Evolutionary conservation across 2,329 filamentous ascomycete genomes (phyloP).

Genomic region (Orbilia quercus): DNA sequence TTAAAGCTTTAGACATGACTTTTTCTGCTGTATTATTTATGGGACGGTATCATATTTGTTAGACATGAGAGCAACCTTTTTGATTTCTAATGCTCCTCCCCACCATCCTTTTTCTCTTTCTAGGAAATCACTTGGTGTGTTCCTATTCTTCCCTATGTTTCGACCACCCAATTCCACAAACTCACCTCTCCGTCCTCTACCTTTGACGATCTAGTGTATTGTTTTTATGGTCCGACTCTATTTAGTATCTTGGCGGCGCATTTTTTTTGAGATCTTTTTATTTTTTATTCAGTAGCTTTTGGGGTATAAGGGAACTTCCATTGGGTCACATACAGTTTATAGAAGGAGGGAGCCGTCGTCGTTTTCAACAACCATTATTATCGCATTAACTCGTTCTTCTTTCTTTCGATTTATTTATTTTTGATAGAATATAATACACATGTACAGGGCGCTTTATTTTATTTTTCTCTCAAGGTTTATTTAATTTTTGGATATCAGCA

Average conservation of each 20-base stretch:
- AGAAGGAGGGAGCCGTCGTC: slow-evolving; percentile 45
- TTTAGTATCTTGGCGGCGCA: slow-evolving; percentile 7
- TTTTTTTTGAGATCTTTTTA: slow-evolving; percentile 12
- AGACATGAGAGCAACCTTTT: slow-evolving; percentile 11
- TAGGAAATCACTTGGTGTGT: background rate
- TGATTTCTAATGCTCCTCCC: background rate
- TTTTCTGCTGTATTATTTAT: slow-evolving; percentile 34
- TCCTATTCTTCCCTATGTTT: slow-evolving; percentile 2
- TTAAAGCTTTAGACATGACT: slow-evolving; percentile 4
- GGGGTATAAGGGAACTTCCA: slow-evolving; percentile 25
- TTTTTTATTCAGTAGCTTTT: slow-evolving; percentile 23
- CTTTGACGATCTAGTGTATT: too few species aligned
- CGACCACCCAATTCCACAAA: slow-evolving; percentile 15
- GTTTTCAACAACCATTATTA: slow-evolving; percentile 14
- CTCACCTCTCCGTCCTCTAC: background rate
- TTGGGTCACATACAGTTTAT: slow-evolving; percentile 45
- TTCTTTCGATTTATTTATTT: background rate
- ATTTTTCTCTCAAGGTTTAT: too few species aligned
- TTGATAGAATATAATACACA: slow-evolving; percentile 51
- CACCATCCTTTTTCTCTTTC: background rate
- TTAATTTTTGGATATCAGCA: slow-evolving; percentile 24
- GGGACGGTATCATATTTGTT: slow-evolving; percentile 32
- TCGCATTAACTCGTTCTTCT: slow-evolving; percentile 7
- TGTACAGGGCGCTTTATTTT: slow-evolving; percentile 53
- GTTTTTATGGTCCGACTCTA: background rate